phyloP scores from a whole-genome alignment of 2,329 filamentous ascomycete species.

The Lasiodiplodia hormozganensis region DNA sequence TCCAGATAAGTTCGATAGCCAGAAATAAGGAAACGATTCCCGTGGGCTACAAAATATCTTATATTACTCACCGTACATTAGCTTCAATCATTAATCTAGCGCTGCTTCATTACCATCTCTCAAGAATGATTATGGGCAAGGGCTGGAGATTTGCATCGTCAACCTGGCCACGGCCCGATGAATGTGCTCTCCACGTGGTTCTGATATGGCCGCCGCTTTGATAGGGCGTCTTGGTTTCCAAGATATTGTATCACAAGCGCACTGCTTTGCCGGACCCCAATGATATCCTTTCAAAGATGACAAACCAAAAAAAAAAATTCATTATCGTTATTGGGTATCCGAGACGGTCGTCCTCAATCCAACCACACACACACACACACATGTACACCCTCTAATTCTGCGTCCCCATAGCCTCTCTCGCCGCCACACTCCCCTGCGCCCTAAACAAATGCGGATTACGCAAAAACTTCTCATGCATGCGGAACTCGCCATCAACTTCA shows the following conservation, averaged over 20 bases:
- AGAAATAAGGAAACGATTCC: background rate
- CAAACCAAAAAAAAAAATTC: background rate
- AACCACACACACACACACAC: background rate
- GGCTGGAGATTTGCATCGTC: too few species aligned
- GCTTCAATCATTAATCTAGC: background rate
- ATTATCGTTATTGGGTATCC: conserved; percentile 13
- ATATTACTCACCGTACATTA: background rate
- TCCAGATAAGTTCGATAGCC: background rate
- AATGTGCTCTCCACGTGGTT: too few species aligned
- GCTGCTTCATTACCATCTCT: background rate
- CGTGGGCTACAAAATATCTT: background rate
- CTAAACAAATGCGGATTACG: conserved; percentile 25
- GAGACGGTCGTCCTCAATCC: background rate
- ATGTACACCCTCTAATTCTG: background rate
- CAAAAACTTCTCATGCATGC: conserved; percentile 26
- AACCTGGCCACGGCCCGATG: too few species aligned
- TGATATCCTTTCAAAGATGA: background rate
- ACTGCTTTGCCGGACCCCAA: too few species aligned
- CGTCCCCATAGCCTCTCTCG: conserved; percentile 27
- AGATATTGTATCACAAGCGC: too few species aligned
- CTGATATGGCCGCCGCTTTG: too few species aligned
- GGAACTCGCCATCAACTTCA: conserved; percentile 10
- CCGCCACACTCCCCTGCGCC: conserved; percentile 28
- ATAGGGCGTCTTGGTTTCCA: too few species aligned
- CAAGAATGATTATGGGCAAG: background rate